Evolutionary conservation across 495 filamentous ascomycete species (phyloP).

Genomic region (Rostrohypoxylon terebratum): DNA sequence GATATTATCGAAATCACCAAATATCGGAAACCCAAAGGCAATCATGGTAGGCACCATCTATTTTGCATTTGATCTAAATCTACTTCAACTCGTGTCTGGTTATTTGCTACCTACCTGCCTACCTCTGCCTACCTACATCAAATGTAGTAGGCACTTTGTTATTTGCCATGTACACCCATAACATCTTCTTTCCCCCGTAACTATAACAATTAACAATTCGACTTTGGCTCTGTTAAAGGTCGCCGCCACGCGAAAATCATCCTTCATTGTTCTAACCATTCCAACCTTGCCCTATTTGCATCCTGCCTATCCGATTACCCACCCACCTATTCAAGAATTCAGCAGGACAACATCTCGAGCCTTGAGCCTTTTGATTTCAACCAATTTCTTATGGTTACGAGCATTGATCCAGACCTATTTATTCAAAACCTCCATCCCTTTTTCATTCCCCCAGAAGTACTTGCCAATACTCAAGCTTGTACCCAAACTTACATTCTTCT

Average conservation of each 20-base stretch:
- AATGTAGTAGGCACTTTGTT: too few relatives aligned
- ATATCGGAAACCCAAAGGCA: neutral
- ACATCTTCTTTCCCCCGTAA: constrained; percentile 2
- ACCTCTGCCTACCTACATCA: too few relatives aligned
- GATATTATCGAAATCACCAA: constrained; percentile 7
- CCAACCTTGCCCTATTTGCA: constrained; percentile 27
- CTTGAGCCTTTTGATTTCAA: constrained; percentile 12
- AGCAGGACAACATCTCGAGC: constrained; percentile 1
- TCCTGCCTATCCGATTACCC: constrained; percentile 10
- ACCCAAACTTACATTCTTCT: constrained; percentile 31
- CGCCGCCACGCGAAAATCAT: constrained; percentile 34
- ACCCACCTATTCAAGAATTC: constrained; percentile 3
- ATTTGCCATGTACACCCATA: neutral
- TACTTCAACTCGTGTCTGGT: too few relatives aligned
- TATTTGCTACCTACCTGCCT: too few relatives aligned
- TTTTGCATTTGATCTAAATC: neutral
- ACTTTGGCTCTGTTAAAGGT: constrained; percentile 19
- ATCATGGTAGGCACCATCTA: constrained; percentile 37
- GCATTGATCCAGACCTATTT: constrained; percentile 14
- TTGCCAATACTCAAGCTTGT: constrained; percentile 42
- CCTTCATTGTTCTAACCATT: constrained; percentile 29
- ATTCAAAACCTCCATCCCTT: neutral
- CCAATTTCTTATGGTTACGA: constrained; percentile 9
- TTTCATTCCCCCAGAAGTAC: constrained; percentile 13
- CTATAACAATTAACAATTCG: neutral